Evolutionary conservation across 805 yeast genomes (phyloP), one percentile per base, ranked within the genome.

Genomic region (Ogataea pignaliae): DNA sequence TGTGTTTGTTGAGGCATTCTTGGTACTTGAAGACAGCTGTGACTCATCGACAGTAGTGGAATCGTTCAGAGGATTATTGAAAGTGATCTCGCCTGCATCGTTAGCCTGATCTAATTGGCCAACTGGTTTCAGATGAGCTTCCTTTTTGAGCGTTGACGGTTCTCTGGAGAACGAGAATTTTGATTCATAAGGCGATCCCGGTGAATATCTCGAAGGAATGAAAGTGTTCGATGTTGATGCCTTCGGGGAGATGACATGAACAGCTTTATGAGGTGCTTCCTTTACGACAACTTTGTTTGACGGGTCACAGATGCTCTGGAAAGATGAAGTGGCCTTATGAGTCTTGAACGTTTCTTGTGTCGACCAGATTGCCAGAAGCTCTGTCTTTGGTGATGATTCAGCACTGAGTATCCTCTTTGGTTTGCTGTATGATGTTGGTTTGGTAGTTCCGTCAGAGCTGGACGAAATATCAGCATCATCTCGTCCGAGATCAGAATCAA

Each of bases 401-500:
- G 55, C 45, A 16, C 58, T 53, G 7, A 51, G 41, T 3, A 50
- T 50, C n/a, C 60, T 46, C 33, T 39, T 50, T 21, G 26, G 26
- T 30, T 43, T 39, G 10, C 36, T 38, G 9, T 33, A 31, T 13
- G 45, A 39, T 13, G 39, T 44, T 4, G 10, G 3, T 15, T 29
- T 36, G 4, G 39, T 14, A 3, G 43, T 5, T 15, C 21, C 15
- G 5, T 21, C 21, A 8, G 30, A 31, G 36, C 54, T 44, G 32
- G 51, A 55, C 18, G 67, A 65, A 45, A 70, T 75, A 21, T 60
- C 58, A 17, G 47, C 50, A 16, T 46, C 49, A 9, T 47, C 45
- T 15, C 31, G 42, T 2, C 9, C 28, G 14, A 69, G 51, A 10
- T 71, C 75, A n/a, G 66, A 71, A 47, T 71, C 67, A 14, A 73